These are phyloP conservation scores for Dorcoceras hygrometricum DNA, from an alignment of 257 asterid species.

Conservation along the genomic window DNA sequence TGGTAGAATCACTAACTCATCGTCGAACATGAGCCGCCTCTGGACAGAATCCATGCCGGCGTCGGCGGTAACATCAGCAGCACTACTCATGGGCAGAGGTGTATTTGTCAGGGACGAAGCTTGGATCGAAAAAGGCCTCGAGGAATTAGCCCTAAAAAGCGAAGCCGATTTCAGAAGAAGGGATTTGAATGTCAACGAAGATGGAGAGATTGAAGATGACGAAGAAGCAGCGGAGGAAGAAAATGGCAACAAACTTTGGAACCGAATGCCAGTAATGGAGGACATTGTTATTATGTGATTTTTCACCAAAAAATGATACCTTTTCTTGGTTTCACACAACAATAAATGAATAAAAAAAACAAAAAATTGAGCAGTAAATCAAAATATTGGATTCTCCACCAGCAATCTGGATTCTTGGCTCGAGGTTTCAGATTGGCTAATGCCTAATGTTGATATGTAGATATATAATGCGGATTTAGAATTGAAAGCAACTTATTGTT, in stretches of 20 bases:
- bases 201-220: slow-evolving; percentile 19
- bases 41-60: slow-evolving; percentile 91
- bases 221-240: slow-evolving; percentile 25
- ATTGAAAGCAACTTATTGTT: too few species aligned
- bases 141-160: slow-evolving; percentile 10
- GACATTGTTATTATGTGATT: slow-evolving; percentile 16
- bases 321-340: not conserved
- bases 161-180: slow-evolving; percentile 23
- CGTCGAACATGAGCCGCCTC: slow-evolving; percentile 95
- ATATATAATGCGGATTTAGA: too few species aligned
- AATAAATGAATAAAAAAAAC: too few species aligned
- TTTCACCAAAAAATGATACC: not conserved
- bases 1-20: slow-evolving; percentile 54
- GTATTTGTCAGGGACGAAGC: slow-evolving; percentile 25
- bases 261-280: slow-evolving; percentile 29
- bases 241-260: slow-evolving; percentile 29
- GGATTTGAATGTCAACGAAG: slow-evolving; percentile 24
- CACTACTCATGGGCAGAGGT: slow-evolving; percentile 54
- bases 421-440: not conserved
- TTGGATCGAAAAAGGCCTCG: slow-evolving; percentile 9
- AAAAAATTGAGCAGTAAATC: not conserved
- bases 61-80: slow-evolving; percentile 51
- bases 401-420: not conserved
- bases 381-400: not conserved
- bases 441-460: not conserved